Percentiles rank a stretch among this genome's conserved stretches.
Evolutionary conservation across 2,329 filamentous ascomycete genomes (phyloP).

Genomic region (Aspergillus pseudoviridinutans): DNA sequence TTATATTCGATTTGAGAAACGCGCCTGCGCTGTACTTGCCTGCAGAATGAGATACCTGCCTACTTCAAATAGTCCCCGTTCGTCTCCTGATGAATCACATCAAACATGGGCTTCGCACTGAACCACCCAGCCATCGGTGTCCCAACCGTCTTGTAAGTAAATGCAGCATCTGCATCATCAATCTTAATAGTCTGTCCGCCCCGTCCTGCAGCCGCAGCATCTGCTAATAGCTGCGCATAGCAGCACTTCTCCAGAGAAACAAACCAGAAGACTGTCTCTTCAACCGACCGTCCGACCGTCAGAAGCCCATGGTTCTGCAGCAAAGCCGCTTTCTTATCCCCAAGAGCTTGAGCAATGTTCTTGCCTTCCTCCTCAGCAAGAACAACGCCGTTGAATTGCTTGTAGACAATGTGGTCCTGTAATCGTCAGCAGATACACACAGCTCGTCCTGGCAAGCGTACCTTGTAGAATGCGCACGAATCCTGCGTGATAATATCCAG

Average conservation of each 20-base stretch:
- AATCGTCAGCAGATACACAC: not conserved
- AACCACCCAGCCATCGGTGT: constrained; percentile 63
- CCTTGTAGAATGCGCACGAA: constrained; percentile 43
- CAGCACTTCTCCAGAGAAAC: constrained; percentile 52
- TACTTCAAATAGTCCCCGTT: constrained; percentile 53
- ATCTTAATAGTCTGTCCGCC: constrained; percentile 65
- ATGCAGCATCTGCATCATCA: constrained; percentile 62
- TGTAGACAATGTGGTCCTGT: constrained; percentile 50
- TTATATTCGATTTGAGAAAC: not conserved
- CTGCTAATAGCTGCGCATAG: constrained; percentile 50
- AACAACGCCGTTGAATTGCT: constrained; percentile 52
- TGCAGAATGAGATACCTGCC: not conserved
- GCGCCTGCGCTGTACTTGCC: not conserved
- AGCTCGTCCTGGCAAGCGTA: constrained; percentile 9
- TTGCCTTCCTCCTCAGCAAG: constrained; percentile 52
- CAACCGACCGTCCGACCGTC: constrained; percentile 48
- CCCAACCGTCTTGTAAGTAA: constrained; percentile 64
- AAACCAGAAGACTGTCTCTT: constrained; percentile 54
- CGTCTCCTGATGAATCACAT: constrained; percentile 62
- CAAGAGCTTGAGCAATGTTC: constrained; percentile 48
- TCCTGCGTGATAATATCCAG: constrained; percentile 47
- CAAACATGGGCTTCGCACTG: constrained; percentile 67
- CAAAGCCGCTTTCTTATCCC: constrained; percentile 49
- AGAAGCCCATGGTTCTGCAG: constrained; percentile 53
- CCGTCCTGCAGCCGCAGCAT: constrained; percentile 52